Evolutionary conservation across 2,329 filamentous ascomycete species (phyloP).

Genomic region (Fusarium nygamai): DNA sequence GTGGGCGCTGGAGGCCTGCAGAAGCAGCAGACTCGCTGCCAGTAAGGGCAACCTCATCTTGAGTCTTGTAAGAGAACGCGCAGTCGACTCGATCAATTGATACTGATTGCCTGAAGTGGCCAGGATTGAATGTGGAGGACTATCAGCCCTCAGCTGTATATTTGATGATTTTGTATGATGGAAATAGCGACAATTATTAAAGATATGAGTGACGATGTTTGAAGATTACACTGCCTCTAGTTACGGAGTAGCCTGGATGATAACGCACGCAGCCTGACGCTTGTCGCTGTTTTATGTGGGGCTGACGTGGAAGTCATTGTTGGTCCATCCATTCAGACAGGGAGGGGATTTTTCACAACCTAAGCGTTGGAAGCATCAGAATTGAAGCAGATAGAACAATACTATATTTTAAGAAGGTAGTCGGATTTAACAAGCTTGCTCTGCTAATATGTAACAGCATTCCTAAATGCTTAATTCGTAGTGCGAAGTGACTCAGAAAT

Average conservation of each 20-base stretch:
- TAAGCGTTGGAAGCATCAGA: background rate
- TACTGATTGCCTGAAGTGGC: background rate
- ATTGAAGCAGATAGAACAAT: background rate
- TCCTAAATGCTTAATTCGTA: background rate
- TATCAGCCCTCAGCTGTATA: conserved; percentile 1
- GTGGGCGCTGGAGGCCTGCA: conserved; percentile 41
- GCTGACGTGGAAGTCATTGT: background rate
- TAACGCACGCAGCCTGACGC: conserved; percentile 4
- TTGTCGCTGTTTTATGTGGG: conserved; percentile 7
- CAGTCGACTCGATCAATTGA: conserved; percentile 4
- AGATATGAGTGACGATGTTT: conserved; percentile 18
- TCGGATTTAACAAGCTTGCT: background rate
- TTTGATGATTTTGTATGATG: conserved; percentile 24
- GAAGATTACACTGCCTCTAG: background rate
- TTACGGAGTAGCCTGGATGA: background rate
- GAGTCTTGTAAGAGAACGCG: background rate
- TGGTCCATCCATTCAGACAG: background rate
- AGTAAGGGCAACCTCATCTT: conserved; percentile 43
- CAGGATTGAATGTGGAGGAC: background rate
- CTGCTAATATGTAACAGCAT: background rate
- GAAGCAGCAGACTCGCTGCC: conserved; percentile 39
- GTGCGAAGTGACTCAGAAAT: background rate
- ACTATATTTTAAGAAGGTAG: background rate
- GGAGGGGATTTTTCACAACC: background rate
- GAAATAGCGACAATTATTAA: conserved; percentile 23